phyloP scores from a whole-genome alignment of 768 basidiomycete species.

The Cystofilobasidium ferigula region DNA sequence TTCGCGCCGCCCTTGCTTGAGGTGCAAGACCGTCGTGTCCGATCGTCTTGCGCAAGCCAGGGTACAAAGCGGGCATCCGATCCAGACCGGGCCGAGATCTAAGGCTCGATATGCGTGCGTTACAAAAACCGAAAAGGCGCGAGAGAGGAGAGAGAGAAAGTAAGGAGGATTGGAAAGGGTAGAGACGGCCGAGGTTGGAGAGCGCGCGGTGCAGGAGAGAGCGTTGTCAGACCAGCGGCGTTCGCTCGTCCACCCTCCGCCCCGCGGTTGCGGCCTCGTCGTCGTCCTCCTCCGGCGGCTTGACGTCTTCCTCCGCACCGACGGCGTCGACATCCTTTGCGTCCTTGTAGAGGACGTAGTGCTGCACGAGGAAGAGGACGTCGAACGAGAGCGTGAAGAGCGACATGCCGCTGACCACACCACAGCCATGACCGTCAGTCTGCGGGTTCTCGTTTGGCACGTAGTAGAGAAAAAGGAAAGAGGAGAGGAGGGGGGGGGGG shows the following conservation, averaged over 20 bases:
- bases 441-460: not conserved
- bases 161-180: too few relatives aligned
- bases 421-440: not conserved
- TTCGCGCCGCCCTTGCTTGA: too few relatives aligned
- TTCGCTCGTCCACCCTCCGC: conserved; percentile 10
- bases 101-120: too few relatives aligned
- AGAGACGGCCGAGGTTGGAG: too few relatives aligned
- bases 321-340: not conserved
- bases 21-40: too few relatives aligned
- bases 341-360: conserved; percentile 34
- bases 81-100: too few relatives aligned
- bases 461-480: not conserved
- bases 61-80: too few relatives aligned
- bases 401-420: conserved; percentile 29
- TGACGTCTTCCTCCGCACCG: not conserved
- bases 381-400: conserved; percentile 35
- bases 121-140: too few relatives aligned
- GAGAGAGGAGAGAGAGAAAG: too few relatives aligned
- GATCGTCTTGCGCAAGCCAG: too few relatives aligned
- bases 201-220: too few relatives aligned
- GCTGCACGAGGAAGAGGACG: conserved; percentile 35
- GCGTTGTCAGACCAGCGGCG: conserved; percentile 19
- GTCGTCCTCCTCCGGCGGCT: not conserved
- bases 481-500: not conserved
- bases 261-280: not conserved